These are phyloP conservation scores for Dioscorea cayenensis DNA, from an alignment of 116 monocot species.

Conservation along the genomic window DNA sequence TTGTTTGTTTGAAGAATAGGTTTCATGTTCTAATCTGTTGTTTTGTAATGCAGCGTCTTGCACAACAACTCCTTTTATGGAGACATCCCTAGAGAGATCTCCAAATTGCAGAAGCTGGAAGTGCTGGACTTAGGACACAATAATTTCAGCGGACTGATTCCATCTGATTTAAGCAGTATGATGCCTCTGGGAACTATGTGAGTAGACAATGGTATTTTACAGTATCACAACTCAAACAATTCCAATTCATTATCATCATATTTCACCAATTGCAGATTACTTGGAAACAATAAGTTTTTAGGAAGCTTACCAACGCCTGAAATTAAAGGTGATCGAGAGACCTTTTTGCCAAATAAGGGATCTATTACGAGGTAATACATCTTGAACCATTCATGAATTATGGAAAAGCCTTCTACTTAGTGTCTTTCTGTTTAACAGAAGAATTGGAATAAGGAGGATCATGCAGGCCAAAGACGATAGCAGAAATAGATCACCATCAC, in stretches of 20 bases:
- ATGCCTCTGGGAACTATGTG: slow-evolving; percentile 19
- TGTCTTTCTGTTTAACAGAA: slow-evolving; percentile 9
- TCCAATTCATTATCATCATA: not conserved
- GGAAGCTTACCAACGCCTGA: slow-evolving; percentile 21
- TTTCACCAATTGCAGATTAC: slow-evolving; percentile 18
- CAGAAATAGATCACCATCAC: not conserved
- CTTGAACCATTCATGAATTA: not conserved
- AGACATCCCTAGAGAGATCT: slow-evolving; percentile 22
- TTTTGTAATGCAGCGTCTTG: slow-evolving; percentile 19
- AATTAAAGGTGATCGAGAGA: slow-evolving; percentile 10
- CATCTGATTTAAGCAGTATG: slow-evolving; percentile 14
- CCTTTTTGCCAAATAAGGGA: slow-evolving; percentile 13
- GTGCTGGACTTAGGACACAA: slow-evolving; percentile 35
- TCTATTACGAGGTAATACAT: slow-evolving; percentile 26
- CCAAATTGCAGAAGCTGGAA: slow-evolving; percentile 23
- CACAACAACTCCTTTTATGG: slow-evolving; percentile 38
- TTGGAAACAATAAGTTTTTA: slow-evolving; percentile 26
- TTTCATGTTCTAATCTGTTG: not conserved
- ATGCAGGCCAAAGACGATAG: slow-evolving; percentile 18
- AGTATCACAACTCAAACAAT: not conserved
- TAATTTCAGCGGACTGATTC: slow-evolving; percentile 33
- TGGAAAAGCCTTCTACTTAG: not conserved
- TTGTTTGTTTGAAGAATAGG: too few species aligned
- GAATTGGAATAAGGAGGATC: slow-evolving; percentile 20
- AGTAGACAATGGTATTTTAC: slow-evolving; percentile 1